Percentiles rank a stretch among this genome's conserved stretches.
These are phyloP conservation scores for Davidsoniella australis DNA, from an alignment of 2,329 filamentous ascomycete genomes.

Conservation along the genomic window DNA sequence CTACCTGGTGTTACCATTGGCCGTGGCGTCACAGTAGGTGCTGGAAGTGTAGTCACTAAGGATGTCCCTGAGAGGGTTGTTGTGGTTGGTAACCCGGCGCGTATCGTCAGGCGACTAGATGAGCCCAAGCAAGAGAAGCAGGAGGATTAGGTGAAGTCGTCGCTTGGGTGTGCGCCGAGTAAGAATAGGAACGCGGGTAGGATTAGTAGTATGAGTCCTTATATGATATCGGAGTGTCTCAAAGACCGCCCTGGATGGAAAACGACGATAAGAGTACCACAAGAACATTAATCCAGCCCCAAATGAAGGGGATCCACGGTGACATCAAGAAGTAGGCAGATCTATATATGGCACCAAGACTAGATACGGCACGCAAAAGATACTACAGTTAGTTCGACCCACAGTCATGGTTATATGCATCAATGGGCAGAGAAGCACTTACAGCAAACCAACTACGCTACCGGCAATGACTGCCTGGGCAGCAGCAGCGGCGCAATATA, in stretches of 20 bases:
- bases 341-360: constrained; percentile 63
- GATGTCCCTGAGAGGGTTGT: constrained; percentile 46
- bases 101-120: constrained; percentile 24
- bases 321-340: constrained; percentile 80
- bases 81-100: constrained; percentile 51
- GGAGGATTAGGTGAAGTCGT: constrained; percentile 5
- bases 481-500: constrained; percentile 55
- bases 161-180: neutral
- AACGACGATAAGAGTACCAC: constrained; percentile 76
- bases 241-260: constrained; percentile 80
- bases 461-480: constrained; percentile 65
- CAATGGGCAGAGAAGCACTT: constrained; percentile 20
- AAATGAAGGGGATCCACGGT: constrained; percentile 83
- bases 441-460: constrained; percentile 68
- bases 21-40: constrained; percentile 54
- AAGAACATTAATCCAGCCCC: constrained; percentile 70
- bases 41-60: constrained; percentile 71
- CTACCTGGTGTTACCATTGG: constrained; percentile 67
- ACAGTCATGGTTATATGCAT: neutral
- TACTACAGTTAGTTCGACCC: neutral
- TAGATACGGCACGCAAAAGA: constrained; percentile 24
- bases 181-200: neutral
- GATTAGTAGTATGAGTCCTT: neutral
- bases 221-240: constrained; percentile 16
- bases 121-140: neutral